These are phyloP conservation scores for Lachnellula arida DNA, from an alignment of 2,329 filamentous ascomycete genomes.

Conservation along the genomic window DNA sequence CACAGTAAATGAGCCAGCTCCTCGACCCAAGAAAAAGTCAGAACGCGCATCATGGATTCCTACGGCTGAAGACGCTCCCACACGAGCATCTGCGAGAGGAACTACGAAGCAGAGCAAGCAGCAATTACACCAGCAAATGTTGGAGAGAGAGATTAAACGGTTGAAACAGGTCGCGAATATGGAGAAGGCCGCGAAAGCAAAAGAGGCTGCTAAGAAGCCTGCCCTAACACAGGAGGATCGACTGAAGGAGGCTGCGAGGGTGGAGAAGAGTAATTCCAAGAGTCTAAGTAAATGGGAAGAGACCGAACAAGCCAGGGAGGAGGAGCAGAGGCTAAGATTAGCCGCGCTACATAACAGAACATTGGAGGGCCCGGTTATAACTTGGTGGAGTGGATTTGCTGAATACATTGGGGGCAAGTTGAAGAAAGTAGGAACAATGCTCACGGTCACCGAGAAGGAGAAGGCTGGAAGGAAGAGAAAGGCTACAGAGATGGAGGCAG, in stretches of 20 bases:
- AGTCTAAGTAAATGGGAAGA: slow-evolving; percentile 92
- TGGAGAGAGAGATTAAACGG: slow-evolving; percentile 65
- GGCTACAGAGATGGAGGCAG: slow-evolving; percentile 46
- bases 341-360: slow-evolving; percentile 84
- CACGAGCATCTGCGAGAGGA: slow-evolving; percentile 55
- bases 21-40: slow-evolving; percentile 61
- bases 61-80: slow-evolving; percentile 55
- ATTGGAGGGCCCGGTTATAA: slow-evolving; percentile 82
- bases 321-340: slow-evolving; percentile 75
- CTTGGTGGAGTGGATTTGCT: slow-evolving; percentile 89
- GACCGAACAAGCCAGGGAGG: slow-evolving; percentile 82
- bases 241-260: slow-evolving; percentile 72
- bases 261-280: slow-evolving; percentile 83
- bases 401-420: slow-evolving; percentile 74
- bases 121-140: slow-evolving; percentile 62
- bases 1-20: slow-evolving; percentile 37
- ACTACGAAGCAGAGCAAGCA: slow-evolving; percentile 58
- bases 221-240: slow-evolving; percentile 86
- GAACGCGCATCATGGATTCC: slow-evolving; percentile 68
- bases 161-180: slow-evolving; percentile 65
- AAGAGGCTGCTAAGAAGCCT: slow-evolving; percentile 67
- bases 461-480: slow-evolving; percentile 47
- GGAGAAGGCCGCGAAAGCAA: slow-evolving; percentile 57
- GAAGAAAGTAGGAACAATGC: slow-evolving; percentile 62
- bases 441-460: slow-evolving; percentile 55